phyloP scores from a whole-genome alignment of 2,329 filamentous ascomycete genomes.

The Verticillium zaregamsianum region DNA sequence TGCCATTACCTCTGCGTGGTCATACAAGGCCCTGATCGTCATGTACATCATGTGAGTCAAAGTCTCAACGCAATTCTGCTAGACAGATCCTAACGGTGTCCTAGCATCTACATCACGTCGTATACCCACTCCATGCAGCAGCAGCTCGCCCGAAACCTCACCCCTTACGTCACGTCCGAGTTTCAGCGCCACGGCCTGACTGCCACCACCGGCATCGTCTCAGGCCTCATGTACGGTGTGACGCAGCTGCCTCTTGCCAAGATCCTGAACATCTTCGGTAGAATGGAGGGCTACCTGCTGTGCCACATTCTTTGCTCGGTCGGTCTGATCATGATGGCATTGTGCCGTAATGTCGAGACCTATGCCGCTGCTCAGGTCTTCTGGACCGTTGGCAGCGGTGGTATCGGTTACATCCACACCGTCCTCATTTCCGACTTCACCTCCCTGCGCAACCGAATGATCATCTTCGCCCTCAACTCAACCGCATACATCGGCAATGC shows the following conservation, averaged over 20 bases:
- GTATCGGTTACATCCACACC: constrained; percentile 22
- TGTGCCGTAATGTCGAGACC: constrained; percentile 44
- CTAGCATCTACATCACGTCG: constrained; percentile 33
- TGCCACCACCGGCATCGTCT: constrained; percentile 60
- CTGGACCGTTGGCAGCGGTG: constrained; percentile 46
- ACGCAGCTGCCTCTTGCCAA: constrained; percentile 39
- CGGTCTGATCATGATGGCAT: constrained; percentile 53
- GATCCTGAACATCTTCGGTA: constrained; percentile 44
- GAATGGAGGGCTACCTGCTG: constrained; percentile 39
- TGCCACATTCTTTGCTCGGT: constrained; percentile 19
- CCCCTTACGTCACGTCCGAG: constrained; percentile 61
- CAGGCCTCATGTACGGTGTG: constrained; percentile 36
- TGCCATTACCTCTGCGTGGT: constrained; percentile 35
- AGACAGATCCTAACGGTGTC: no score
- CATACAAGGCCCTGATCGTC: constrained; percentile 27
- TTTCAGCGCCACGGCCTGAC: constrained; percentile 62
- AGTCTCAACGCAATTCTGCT: not conserved
- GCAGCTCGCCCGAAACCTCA: constrained; percentile 42
- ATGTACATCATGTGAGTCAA: constrained; percentile 34
- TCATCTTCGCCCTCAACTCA: constrained; percentile 25
- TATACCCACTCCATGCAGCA: constrained; percentile 33
- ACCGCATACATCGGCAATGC: constrained; percentile 32
- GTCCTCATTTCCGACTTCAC: constrained; percentile 28
- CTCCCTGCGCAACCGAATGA: constrained; percentile 23
- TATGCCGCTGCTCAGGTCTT: constrained; percentile 45